Evolutionary conservation across 2,329 filamentous ascomycete genomes (phyloP).

Genomic region (Alternaria burnsii): DNA sequence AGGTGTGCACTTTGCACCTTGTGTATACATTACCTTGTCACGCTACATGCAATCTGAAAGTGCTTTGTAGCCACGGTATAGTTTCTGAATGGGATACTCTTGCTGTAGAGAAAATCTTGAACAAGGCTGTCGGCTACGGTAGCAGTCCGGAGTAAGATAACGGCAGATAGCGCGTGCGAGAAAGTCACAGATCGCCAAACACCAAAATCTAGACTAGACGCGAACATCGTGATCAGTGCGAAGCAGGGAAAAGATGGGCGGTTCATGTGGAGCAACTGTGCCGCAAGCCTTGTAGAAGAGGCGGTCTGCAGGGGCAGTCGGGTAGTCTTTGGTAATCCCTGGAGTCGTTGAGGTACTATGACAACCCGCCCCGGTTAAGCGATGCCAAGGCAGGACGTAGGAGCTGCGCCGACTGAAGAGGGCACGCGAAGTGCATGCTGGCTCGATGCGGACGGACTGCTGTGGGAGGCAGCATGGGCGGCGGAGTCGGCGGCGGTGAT

Average conservation of each 20-base stretch:
- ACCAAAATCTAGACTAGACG: neutral
- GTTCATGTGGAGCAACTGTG: slow-evolving; percentile 4
- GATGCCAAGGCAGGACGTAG: slow-evolving; percentile 6
- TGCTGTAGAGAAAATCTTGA: neutral
- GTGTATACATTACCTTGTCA: no score
- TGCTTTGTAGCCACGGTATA: no score
- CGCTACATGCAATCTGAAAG: no score
- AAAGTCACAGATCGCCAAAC: neutral
- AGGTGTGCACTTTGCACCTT: no score
- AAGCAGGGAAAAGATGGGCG: neutral
- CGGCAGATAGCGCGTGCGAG: neutral
- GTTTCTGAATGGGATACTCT: no score
- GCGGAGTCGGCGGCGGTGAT: neutral
- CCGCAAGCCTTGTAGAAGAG: slow-evolving; percentile 3
- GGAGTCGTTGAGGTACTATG: slow-evolving; percentile 16
- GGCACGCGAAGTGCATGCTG: neutral
- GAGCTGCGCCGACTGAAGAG: neutral
- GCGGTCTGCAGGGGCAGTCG: slow-evolving; percentile 10
- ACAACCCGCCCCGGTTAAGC: slow-evolving; percentile 9
- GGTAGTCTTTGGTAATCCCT: neutral
- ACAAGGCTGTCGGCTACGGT: neutral
- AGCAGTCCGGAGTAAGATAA: neutral
- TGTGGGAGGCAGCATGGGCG: neutral
- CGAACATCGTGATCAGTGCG: neutral
- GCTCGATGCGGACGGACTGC: slow-evolving; percentile 5